A percentile compares a stretch with the other conserved stretches of the same genome.
Conservation (phyloP, 805 yeast species). For the Yamadazyma phyllophila region DNA sequence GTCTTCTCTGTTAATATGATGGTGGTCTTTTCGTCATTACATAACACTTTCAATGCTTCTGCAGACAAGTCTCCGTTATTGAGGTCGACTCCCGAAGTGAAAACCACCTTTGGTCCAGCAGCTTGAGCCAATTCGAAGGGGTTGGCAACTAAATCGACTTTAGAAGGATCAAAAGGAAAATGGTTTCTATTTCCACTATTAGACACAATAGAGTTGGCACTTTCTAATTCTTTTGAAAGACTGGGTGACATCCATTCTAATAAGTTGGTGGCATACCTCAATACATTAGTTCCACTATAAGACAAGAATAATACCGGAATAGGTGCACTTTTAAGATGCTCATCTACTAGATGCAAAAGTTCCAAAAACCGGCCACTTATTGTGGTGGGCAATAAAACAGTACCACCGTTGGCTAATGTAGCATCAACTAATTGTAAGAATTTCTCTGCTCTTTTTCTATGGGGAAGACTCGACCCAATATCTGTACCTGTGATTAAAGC, state of each 20-base stretch:
- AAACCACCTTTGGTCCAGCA: constrained; percentile 74
- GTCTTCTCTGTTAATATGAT: constrained; percentile 73
- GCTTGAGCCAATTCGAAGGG: constrained; percentile 54
- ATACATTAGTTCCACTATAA: constrained; percentile 71
- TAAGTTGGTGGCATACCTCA: constrained; percentile 83
- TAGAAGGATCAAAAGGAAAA: constrained; percentile 74
- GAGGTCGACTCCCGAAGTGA: constrained; percentile 68
- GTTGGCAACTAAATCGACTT: constrained; percentile 53
- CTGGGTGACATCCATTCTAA: constrained; percentile 93
- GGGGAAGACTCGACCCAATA: constrained; percentile 62
- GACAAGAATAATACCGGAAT: constrained; percentile 77
- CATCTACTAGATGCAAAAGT: constrained; percentile 69
- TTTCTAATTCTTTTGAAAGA: constrained; percentile 84
- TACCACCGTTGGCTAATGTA: constrained; percentile 70
- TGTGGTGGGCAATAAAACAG: constrained; percentile 80
- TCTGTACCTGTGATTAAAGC: constrained; percentile 75
- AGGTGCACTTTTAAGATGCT: constrained; percentile 53
- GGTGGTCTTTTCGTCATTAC: constrained; percentile 64
- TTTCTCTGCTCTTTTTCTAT: constrained; percentile 60
- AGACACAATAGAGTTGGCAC: constrained; percentile 20
- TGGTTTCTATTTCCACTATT: constrained; percentile 45
- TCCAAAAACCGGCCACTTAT: constrained; percentile 81
- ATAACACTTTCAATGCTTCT: constrained; percentile 51
- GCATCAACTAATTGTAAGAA: constrained; percentile 63
- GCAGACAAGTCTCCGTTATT: constrained; percentile 62